phyloP scores from a whole-genome alignment of 768 basidiomycete species.

The Mycena sanguinolenta region DNA sequence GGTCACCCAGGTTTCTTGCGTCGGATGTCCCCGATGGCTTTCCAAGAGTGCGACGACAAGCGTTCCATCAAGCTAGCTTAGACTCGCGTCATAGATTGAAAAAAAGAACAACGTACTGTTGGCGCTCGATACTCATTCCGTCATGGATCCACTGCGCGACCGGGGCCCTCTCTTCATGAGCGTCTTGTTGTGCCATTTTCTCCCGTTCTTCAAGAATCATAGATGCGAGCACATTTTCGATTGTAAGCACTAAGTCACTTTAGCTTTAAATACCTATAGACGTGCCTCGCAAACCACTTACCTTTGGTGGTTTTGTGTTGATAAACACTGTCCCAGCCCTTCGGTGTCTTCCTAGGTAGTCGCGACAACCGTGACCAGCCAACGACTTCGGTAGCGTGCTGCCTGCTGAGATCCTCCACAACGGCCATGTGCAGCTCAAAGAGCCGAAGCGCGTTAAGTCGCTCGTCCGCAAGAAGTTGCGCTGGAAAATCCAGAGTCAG shows the following conservation, averaged over 20 bases:
- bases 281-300: background rate
- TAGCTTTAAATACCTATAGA: background rate
- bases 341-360: background rate
- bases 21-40: slow-evolving; percentile 15
- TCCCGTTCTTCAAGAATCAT: slow-evolving; percentile 16
- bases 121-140: slow-evolving; percentile 5
- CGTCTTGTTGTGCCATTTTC: background rate
- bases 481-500: background rate
- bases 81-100: background rate
- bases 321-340: background rate
- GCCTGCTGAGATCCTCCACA: slow-evolving; percentile 20
- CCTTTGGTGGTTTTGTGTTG: slow-evolving; percentile 9
- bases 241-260: slow-evolving; percentile 1
- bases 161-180: background rate
- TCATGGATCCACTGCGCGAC: background rate
- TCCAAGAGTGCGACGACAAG: slow-evolving; percentile 16
- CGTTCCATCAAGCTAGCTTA: background rate
- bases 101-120: slow-evolving; percentile 8
- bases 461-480: slow-evolving; percentile 8
- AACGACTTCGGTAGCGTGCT: slow-evolving; percentile 9
- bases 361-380: background rate
- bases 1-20: slow-evolving; percentile 13
- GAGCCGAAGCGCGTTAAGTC: slow-evolving; percentile 1
- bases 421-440: slow-evolving; percentile 25
- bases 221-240: slow-evolving; percentile 11